Evolutionary conservation across 208 protist genomes (phyloP).

Genomic region (Acanthamoeba lenticulata): DNA sequence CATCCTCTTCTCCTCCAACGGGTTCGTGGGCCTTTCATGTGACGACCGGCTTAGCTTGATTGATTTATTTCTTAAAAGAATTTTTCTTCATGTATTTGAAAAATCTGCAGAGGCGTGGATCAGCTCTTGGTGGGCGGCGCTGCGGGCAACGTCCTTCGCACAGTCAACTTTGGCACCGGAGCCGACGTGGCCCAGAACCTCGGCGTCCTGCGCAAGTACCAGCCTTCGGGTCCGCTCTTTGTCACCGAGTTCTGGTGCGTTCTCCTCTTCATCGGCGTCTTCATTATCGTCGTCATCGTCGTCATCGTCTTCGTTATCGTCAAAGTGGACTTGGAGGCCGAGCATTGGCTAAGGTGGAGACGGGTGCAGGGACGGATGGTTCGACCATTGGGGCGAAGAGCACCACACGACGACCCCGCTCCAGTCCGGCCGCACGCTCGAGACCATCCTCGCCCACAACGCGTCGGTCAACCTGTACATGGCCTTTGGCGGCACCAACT

Average conservation of each 20-base stretch:
- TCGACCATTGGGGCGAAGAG: conserved; percentile 34
- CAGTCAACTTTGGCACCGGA: conserved; percentile 15
- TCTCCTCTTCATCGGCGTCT: not conserved
- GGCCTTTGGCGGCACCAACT: conserved; percentile 53
- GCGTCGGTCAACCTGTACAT: conserved; percentile 53
- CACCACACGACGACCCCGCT: not conserved
- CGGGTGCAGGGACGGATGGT: not conserved
- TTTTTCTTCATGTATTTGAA: no score
- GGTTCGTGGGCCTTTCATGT: not conserved
- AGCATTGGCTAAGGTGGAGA: no score
- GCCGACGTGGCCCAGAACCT: not conserved
- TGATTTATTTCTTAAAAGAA: no score
- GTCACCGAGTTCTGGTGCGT: conserved; percentile 41
- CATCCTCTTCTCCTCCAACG: conserved; percentile 50
- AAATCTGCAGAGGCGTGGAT: not conserved
- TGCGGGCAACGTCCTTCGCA: not conserved
- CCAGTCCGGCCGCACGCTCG: not conserved
- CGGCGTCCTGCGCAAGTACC: not conserved
- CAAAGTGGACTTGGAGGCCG: no score
- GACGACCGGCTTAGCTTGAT: no score
- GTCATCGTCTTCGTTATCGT: no score
- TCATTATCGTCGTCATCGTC: no score
- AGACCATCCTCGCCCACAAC: not conserved
- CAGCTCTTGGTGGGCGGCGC: not conserved
- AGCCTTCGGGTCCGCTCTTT: conserved; percentile 4